Evolutionary conservation across 345 rosid species (phyloP).

Genomic region (Geranium brycei): DNA sequence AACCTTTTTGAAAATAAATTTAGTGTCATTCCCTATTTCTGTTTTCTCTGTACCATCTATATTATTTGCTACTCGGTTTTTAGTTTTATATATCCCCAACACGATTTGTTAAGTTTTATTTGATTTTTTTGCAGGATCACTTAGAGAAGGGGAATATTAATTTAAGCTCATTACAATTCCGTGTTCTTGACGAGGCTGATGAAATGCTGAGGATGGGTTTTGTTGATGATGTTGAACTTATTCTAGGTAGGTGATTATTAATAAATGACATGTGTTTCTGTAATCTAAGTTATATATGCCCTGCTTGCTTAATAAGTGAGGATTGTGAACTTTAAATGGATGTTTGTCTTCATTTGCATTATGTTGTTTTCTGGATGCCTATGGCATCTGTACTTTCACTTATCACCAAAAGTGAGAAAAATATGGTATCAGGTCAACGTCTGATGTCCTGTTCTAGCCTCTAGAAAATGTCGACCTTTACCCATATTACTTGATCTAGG

Average conservation of each 20-base stretch:
- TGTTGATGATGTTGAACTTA: constrained; percentile 91
- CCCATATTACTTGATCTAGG: too few species aligned
- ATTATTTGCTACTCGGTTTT: neutral
- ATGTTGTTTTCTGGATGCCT: too few species aligned
- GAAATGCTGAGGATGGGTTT: constrained; percentile 99
- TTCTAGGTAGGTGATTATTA: constrained; percentile 41
- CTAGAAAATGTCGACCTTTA: too few species aligned
- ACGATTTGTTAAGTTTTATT: neutral
- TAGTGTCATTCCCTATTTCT: neutral
- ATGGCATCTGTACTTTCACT: too few species aligned
- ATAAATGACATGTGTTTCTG: neutral
- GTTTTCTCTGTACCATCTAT: neutral
- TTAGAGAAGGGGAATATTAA: constrained; percentile 62
- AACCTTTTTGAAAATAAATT: neutral
- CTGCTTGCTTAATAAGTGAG: too few species aligned
- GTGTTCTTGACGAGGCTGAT: constrained; percentile 98
- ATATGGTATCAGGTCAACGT: too few species aligned
- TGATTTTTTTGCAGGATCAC: constrained; percentile 47
- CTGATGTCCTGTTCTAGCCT: too few species aligned
- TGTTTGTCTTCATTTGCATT: too few species aligned
- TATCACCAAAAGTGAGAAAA: too few species aligned
- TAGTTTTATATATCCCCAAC: neutral
- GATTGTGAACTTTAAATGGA: too few species aligned
- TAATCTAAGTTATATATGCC: neutral
- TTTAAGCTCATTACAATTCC: constrained; percentile 52